These are phyloP conservation scores for Salix koriyanagi DNA, from an alignment of 345 rosid species.

Conservation along the genomic window DNA sequence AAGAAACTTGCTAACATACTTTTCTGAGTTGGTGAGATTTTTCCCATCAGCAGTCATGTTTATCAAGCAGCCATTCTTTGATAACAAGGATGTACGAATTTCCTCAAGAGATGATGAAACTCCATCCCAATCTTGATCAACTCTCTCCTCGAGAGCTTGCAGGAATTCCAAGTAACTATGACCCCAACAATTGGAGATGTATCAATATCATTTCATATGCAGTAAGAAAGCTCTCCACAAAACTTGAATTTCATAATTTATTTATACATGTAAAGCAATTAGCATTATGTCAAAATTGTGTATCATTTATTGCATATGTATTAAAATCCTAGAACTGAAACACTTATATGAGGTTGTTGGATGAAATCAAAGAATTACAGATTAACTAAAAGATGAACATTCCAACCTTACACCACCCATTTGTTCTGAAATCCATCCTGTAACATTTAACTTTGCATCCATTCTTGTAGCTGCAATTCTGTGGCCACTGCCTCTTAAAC, in stretches of 20 bases:
- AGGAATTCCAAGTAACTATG: constrained; percentile 80
- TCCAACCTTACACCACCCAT: constrained; percentile 94
- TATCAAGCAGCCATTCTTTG: constrained; percentile 70
- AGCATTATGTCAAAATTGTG: not conserved
- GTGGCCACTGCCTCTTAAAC: constrained; percentile 88
- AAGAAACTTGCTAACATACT: constrained; percentile 67
- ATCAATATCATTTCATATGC: constrained; percentile 5
- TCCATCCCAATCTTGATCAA: constrained; percentile 84
- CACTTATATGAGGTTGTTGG: not conserved
- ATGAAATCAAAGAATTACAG: constrained; percentile 2
- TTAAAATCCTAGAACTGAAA: constrained; percentile 4
- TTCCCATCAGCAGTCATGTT: constrained; percentile 88
- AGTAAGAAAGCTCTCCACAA: not conserved
- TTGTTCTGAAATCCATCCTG: constrained; percentile 98
- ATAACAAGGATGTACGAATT: constrained; percentile 70
- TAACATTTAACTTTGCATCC: constrained; percentile 84
- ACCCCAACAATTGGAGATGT: constrained; percentile 12
- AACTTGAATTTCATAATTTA: not conserved
- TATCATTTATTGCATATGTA: not conserved
- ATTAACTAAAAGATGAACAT: not conserved
- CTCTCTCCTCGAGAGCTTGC: constrained; percentile 69
- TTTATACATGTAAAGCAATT: constrained; percentile 3
- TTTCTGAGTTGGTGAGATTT: constrained; percentile 54
- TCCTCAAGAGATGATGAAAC: constrained; percentile 87
- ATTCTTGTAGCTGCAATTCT: constrained; percentile 85